Evolutionary conservation across 2,329 filamentous ascomycete species (phyloP).

Genomic region (Calonectria pauciramosa): DNA sequence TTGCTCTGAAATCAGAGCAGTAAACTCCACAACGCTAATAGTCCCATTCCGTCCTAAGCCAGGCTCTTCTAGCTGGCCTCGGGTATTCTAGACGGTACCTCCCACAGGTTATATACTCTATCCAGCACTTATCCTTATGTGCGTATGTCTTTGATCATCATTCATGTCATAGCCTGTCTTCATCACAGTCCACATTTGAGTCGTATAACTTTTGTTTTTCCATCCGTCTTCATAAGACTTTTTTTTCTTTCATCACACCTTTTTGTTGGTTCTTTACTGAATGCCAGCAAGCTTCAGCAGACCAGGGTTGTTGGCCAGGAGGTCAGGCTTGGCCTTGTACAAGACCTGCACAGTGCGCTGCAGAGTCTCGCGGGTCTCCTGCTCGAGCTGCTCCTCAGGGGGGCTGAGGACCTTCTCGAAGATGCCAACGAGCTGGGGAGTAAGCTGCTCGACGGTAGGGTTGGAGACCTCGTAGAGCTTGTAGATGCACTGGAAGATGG

Average conservation of each 20-base stretch:
- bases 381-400: slow-evolving; percentile 82
- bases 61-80: slow-evolving; percentile 15
- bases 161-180: slow-evolving; percentile 40
- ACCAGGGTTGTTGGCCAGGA: slow-evolving; percentile 49
- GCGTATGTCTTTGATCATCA: slow-evolving; percentile 40
- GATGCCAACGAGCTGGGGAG: slow-evolving; percentile 76
- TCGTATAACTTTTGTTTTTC: slow-evolving; percentile 27
- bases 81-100: slow-evolving; percentile 29
- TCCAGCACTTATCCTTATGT: slow-evolving; percentile 31
- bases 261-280: slow-evolving; percentile 39
- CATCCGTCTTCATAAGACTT: slow-evolving; percentile 32
- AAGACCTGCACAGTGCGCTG: slow-evolving; percentile 71
- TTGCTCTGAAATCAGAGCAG: slow-evolving; percentile 12
- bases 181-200: slow-evolving; percentile 16
- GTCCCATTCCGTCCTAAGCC: slow-evolving; percentile 29
- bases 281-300: slow-evolving; percentile 50
- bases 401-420: slow-evolving; percentile 80
- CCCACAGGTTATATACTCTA: slow-evolving; percentile 41
- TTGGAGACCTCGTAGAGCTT: slow-evolving; percentile 83
- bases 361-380: slow-evolving; percentile 77
- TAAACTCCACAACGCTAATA: slow-evolving; percentile 27
- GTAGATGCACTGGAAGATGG: slow-evolving; percentile 91
- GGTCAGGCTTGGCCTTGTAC: slow-evolving; percentile 52
- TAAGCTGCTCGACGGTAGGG: slow-evolving; percentile 77
- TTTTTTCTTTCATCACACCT: slow-evolving; percentile 37